Base-by-base conservation (phyloP, 2,329 filamentous ascomycete species). In the Chaetomium globosum region DNA sequence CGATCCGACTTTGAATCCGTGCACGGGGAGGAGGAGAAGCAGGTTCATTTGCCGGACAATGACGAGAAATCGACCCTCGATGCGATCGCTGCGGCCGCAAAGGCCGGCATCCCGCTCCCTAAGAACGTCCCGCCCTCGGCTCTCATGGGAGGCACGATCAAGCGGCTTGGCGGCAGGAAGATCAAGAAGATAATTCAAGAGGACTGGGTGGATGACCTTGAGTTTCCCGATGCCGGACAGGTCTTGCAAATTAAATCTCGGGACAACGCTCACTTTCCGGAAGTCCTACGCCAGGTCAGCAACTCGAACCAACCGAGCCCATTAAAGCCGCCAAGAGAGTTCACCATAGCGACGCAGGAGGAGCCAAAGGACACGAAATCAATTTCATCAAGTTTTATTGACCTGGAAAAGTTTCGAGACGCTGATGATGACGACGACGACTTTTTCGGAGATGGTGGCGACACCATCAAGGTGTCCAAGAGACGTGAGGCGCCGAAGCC, bases 61-160 rank as follows among this genome's bases (percentile, higher is more conserved):
- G 93, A 97, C 75, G 91, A 96, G 73, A 85, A 87, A 68, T 92
- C 92, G 1, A 96, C 90, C 10, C 80, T 89, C 71, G 90, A 96
- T 74, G 93, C 95, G 66, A 94, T 99, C 72, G 87, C 91, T 28
- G 91, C 92, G 7, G 94, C 93, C 39, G 90, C 92, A 73, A 89
- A 88, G 75, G 93, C 93, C 30, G 95, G 95, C 71, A 97, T 99
- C 69, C 94, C 95, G 7, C 87, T 98, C 63, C 95, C 95, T 31
- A 82, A 86, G 59, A 93, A 93, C 74, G 87, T 98, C 36, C 93
- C 94, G 1, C 87, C 91, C 33, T 97, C 94, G 23, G 95, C 95
- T 33, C 81, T 99, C 51, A 86, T 95, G 75, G 94, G 94, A 61
- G 95, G 95, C 60, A 94, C 93, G 10, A 98, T 98, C 74, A 96